A percentile compares a stretch with the other conserved stretches of the same genome.
These are phyloP conservation scores for Chrysosphaeria jannelii DNA, from an alignment of 2,329 filamentous ascomycete species.

Conservation along the genomic window DNA sequence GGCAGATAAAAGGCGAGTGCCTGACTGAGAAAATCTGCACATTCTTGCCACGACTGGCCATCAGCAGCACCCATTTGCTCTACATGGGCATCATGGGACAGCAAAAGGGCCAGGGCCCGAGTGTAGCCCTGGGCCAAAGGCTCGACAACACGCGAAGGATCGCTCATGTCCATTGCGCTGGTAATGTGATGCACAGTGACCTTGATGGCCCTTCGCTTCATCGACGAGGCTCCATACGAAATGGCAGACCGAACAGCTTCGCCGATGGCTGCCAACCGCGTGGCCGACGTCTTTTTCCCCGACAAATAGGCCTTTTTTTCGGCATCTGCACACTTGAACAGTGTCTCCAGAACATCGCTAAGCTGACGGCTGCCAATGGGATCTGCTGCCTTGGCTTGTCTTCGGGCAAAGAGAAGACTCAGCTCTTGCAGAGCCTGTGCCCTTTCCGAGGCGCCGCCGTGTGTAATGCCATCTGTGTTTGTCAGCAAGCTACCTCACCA, in stretches of 20 bases:
- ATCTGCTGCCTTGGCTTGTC: no score
- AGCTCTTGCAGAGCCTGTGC: no score
- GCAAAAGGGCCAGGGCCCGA: conserved; percentile 38
- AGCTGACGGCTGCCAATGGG: no score
- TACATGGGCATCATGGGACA: conserved; percentile 45
- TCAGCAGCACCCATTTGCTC: conserved; percentile 37
- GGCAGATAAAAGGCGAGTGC: conserved; percentile 19
- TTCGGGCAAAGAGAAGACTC: no score
- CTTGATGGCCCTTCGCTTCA: conserved; percentile 51
- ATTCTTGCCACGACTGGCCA: conserved; percentile 32
- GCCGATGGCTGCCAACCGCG: conserved; percentile 36
- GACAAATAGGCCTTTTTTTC: conserved; percentile 37
- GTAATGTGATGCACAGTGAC: conserved; percentile 57
- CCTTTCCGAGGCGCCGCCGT: no score
- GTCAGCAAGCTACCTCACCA: no score
- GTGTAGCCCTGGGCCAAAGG: conserved; percentile 50
- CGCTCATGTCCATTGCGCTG: conserved; percentile 31
- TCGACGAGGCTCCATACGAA: conserved; percentile 31
- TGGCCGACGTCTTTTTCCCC: conserved; percentile 18
- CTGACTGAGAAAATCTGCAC: conserved; percentile 40
- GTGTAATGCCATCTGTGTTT: no score
- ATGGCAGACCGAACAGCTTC: conserved; percentile 42
- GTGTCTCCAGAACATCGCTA: conserved; percentile 53
- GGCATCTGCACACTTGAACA: conserved; percentile 37
- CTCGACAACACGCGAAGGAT: conserved; percentile 28